Percentiles rank a stretch among this genome's conserved stretches.
phyloP scores from a whole-genome alignment of 129 eudicot genomes.

The Centella asiatica region DNA sequence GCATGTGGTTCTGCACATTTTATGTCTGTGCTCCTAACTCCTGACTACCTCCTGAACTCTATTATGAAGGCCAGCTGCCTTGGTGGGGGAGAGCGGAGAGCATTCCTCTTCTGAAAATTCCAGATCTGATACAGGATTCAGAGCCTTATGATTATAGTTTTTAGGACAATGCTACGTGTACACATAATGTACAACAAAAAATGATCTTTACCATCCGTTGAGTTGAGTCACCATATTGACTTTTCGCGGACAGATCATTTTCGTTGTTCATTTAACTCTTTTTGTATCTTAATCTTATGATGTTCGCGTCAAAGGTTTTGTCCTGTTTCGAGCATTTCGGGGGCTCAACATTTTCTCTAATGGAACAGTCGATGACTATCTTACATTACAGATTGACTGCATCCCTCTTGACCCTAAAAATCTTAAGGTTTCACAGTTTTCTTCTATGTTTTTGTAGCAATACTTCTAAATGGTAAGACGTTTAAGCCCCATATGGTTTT shows the following conservation, averaged over 20 bases:
- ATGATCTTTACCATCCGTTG: too few relatives aligned
- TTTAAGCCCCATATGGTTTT: background rate
- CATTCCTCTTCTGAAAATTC: background rate
- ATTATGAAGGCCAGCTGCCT: slow-evolving; percentile 11
- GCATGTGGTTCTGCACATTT: background rate
- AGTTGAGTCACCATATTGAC: background rate
- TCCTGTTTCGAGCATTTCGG: too few relatives aligned
- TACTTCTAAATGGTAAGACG: background rate
- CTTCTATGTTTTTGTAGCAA: background rate
- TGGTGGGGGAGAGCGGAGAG: background rate
- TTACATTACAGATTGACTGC: background rate
- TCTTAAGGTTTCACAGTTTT: background rate
- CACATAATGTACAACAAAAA: background rate
- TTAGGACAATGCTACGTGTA: background rate
- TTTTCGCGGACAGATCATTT: background rate
- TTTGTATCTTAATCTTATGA: too few relatives aligned
- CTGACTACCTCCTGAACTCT: slow-evolving; percentile 10
- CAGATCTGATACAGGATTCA: slow-evolving; percentile 5
- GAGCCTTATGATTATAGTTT: background rate
- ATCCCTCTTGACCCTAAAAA: background rate
- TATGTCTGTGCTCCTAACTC: slow-evolving; percentile 1
- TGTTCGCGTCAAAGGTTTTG: too few relatives aligned
- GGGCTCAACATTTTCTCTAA: too few relatives aligned
- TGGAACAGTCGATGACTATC: too few relatives aligned
- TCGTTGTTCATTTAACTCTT: background rate